Conservation (phyloP, 805 yeast genomes). For the Candida wancherniae region DNA sequence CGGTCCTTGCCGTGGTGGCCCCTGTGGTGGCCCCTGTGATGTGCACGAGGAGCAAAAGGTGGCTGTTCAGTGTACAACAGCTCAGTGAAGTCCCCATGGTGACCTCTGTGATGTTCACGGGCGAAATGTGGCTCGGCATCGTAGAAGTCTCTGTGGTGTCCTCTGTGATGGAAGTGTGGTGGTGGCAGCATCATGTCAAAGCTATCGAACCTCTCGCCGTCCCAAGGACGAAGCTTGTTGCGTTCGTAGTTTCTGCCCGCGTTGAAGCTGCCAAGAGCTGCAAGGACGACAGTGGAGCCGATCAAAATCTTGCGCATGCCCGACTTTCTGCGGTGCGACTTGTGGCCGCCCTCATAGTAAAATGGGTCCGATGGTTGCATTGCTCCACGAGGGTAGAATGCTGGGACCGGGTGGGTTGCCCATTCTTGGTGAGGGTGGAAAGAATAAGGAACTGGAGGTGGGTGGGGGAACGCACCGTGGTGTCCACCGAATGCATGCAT, state of each 20-base stretch:
- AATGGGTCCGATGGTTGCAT: slow-evolving; percentile 10
- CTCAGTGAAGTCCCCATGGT: neutral
- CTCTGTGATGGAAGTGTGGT: too few relatives aligned
- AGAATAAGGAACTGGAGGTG: slow-evolving; percentile 8
- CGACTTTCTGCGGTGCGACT: slow-evolving; percentile 1
- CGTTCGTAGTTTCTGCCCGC: slow-evolving; percentile 16
- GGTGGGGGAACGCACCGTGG: slow-evolving; percentile 1
- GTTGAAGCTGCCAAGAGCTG: slow-evolving; percentile 14
- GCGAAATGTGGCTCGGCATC: too few relatives aligned
- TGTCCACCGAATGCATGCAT: slow-evolving; percentile 1
- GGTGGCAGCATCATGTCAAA: too few relatives aligned
- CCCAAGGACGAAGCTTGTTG: slow-evolving; percentile 4
- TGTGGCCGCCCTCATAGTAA: slow-evolving; percentile 4
- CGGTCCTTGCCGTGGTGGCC: too few relatives aligned
- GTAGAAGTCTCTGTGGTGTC: too few relatives aligned
- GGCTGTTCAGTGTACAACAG: neutral
- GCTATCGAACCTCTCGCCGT: too few relatives aligned
- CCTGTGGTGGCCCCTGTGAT: neutral
- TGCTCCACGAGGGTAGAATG: neutral
- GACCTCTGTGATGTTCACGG: neutral
- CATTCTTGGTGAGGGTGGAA: slow-evolving; percentile 2
- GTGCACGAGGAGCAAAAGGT: slow-evolving; percentile 1
- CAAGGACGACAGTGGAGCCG: slow-evolving; percentile 10
- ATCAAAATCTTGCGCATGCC: slow-evolving; percentile 5
- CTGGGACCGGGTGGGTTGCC: slow-evolving; percentile 2